These are phyloP conservation scores for Candida easanensis DNA, from an alignment of 805 yeast species.

Conservation along the genomic window DNA sequence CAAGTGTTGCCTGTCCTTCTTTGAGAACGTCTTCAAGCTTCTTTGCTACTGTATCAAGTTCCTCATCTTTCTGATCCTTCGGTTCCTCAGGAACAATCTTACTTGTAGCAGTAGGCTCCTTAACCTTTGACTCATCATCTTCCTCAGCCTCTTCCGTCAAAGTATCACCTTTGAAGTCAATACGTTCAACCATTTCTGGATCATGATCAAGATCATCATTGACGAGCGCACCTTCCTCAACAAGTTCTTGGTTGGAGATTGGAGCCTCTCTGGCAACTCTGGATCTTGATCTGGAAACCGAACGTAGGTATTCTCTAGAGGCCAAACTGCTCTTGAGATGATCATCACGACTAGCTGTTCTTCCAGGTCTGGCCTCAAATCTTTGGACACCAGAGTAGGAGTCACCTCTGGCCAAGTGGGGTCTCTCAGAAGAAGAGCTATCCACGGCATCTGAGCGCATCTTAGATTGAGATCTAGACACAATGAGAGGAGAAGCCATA, in stretches of 20 bases:
- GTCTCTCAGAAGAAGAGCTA: constrained; percentile 26
- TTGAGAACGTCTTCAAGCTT: constrained; percentile 1
- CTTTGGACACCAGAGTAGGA: constrained; percentile 59
- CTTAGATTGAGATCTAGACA: constrained; percentile 27
- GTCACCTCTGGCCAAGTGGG: constrained; percentile 77
- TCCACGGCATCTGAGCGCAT: constrained; percentile 7
- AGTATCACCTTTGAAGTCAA: constrained; percentile 10
- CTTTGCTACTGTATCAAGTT: neutral
- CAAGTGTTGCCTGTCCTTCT: too few species aligned
- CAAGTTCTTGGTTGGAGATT: constrained; percentile 41
- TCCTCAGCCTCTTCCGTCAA: constrained; percentile 18
- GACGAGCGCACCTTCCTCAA: constrained; percentile 53
- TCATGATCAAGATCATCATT: constrained; percentile 40
- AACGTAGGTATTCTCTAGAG: constrained; percentile 50
- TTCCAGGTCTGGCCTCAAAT: constrained; percentile 32
- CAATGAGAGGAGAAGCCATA: constrained; percentile 32
- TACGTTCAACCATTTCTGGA: constrained; percentile 16
- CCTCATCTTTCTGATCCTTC: neutral
- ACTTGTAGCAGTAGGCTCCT: neutral
- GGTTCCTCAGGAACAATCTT: neutral
- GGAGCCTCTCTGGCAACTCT: constrained; percentile 38
- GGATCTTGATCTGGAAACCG: constrained; percentile 64
- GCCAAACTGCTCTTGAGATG: constrained; percentile 26
- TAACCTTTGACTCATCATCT: constrained; percentile 2
- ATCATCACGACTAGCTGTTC: constrained; percentile 27